Conservation (phyloP, 2,329 filamentous ascomycete species). For the Aspergillus sergii region DNA sequence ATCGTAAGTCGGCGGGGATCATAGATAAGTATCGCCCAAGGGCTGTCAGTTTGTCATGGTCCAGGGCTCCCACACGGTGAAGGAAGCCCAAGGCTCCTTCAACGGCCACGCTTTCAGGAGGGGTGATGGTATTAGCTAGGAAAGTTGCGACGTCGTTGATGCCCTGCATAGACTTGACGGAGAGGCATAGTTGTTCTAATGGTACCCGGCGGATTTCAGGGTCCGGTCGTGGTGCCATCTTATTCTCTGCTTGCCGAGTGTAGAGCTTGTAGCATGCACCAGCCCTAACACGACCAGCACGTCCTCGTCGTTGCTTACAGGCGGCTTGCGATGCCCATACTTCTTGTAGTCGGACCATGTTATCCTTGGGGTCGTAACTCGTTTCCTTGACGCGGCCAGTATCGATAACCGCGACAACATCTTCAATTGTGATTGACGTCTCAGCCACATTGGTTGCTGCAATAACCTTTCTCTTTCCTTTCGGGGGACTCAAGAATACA, state of each 20-base stretch:
- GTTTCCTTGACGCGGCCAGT: slow-evolving; percentile 96
- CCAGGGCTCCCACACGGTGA: slow-evolving; percentile 82
- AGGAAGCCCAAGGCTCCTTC: slow-evolving; percentile 81
- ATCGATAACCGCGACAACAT: slow-evolving; percentile 94
- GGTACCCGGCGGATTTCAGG: slow-evolving; percentile 93
- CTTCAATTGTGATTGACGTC: slow-evolving; percentile 97
- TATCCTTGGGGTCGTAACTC: slow-evolving; percentile 85
- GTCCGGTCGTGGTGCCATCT: slow-evolving; percentile 86
- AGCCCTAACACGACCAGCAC: slow-evolving; percentile 88
- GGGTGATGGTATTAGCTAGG: slow-evolving; percentile 82
- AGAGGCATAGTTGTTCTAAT: slow-evolving; percentile 89
- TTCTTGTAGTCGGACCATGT: slow-evolving; percentile 92
- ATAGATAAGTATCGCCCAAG: slow-evolving; percentile 91
- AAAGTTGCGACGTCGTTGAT: slow-evolving; percentile 80
- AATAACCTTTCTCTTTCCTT: slow-evolving; percentile 85
- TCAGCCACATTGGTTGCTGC: slow-evolving; percentile 97
- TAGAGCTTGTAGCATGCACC: slow-evolving; percentile 96
- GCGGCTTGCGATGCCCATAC: slow-evolving; percentile 93
- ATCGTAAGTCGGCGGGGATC: slow-evolving; percentile 90
- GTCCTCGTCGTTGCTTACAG: slow-evolving; percentile 89
- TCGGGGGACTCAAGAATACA: slow-evolving; percentile 77
- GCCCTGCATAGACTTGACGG: slow-evolving; percentile 87
- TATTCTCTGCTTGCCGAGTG: slow-evolving; percentile 77
- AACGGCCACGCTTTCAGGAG: slow-evolving; percentile 81
- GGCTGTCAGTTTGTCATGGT: slow-evolving; percentile 83